Base-by-base conservation (phyloP, 257 asterid genomes). In the Misopates orontium region DNA sequence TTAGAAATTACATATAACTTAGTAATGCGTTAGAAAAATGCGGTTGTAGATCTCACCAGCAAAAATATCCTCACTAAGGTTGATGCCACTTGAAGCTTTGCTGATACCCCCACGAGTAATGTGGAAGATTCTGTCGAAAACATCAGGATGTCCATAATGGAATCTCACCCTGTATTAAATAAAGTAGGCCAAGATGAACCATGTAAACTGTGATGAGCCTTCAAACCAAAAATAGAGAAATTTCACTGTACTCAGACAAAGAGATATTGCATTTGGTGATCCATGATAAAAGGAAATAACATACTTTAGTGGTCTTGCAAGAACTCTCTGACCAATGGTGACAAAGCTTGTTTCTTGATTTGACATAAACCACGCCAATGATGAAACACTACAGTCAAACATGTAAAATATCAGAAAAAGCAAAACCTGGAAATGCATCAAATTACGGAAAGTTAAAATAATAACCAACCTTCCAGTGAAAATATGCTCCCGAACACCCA, bases 341-440 rank as follows among this genome's bases (percentile, higher is more conserved):
- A 83, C 89, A 75, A 83, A 83, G 50, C 89, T 80, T 22, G 85
- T 80, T 75, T 83, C 89, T 69, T 83, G 89, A 66, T 83, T 80
- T 28, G 89, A 83, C 89, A 83, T 83, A 71, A 83, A 83, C 86
- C 86, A 83, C 58, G 89, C 89, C 70, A 83, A 68, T 13, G 89
- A 83, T 36, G 89, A 83, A 55, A 83, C 89, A 78, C 86, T 83
- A 74, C 75, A 69, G 12, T 18, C 15, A 61, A 52, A 67, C 17
- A 14, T 64, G 49, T 31, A 10, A 16, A 0, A 45, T 11, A 40
- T 50, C 28, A 36, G 59, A 32, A 15, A 32, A 50, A 10, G 21
- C 18, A 5, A 50, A 21, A 28, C 23, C 20, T 40, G 32, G 31
- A 64, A 36, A 16, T 19, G 2, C 18, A 6, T 3, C 32, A 51